These are phyloP conservation scores for Saccharomyces uvarum DNA, from an alignment of 1,139 yeast species.

Conservation along the genomic window DNA sequence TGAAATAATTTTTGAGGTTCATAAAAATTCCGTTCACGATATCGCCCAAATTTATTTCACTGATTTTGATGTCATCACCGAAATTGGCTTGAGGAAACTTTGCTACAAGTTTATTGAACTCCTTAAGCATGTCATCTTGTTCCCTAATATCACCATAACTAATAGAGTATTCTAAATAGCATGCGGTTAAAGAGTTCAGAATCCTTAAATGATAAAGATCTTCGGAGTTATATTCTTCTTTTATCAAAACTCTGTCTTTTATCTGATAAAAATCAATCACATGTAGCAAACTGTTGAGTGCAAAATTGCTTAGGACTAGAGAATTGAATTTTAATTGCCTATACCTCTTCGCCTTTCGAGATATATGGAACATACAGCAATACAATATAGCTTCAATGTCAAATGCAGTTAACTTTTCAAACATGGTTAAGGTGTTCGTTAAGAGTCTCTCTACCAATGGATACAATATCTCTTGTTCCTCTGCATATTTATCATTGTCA, in stretches of 20 bases:
- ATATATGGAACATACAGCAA: slow-evolving; percentile 43
- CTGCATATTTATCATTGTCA: slow-evolving; percentile 40
- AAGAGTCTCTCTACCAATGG: slow-evolving; percentile 39
- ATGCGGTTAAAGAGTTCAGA: slow-evolving; percentile 42
- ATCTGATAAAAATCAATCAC: slow-evolving; percentile 39
- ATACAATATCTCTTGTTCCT: slow-evolving; percentile 39
- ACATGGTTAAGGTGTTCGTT: slow-evolving; percentile 41
- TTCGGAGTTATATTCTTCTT: slow-evolving; percentile 28
- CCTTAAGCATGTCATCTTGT: slow-evolving; percentile 23
- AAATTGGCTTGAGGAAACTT: slow-evolving; percentile 40
- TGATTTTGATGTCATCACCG: slow-evolving; percentile 44
- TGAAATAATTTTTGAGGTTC: slow-evolving; percentile 24
- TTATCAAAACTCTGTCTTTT: slow-evolving; percentile 31
- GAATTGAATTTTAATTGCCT: slow-evolving; percentile 42
- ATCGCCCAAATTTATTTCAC: slow-evolving; percentile 39
- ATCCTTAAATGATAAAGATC: slow-evolving; percentile 46
- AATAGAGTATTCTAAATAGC: slow-evolving; percentile 42
- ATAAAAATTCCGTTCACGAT: slow-evolving; percentile 28
- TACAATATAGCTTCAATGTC: slow-evolving; percentile 50
- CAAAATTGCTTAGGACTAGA: slow-evolving; percentile 43
- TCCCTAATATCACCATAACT: slow-evolving; percentile 36
- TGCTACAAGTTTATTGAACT: slow-evolving; percentile 36
- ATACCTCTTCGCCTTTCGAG: slow-evolving; percentile 39
- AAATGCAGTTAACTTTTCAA: slow-evolving; percentile 43
- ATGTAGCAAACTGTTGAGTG: slow-evolving; percentile 40